Conservation (phyloP, 2,329 filamentous ascomycete species). For the Pseudogymnoascus sp. region DNA sequence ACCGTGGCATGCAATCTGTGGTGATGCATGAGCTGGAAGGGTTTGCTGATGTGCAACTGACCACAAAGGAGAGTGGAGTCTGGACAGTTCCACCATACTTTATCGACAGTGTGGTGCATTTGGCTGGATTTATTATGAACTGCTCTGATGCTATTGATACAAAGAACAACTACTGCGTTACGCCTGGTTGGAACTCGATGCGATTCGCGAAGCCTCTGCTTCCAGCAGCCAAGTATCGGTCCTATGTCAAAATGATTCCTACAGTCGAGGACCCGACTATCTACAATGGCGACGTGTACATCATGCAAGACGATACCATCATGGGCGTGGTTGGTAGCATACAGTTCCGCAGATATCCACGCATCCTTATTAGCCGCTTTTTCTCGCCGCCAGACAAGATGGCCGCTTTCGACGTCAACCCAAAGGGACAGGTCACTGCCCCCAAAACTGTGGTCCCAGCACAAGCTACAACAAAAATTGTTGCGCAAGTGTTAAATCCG, state of each 20-base stretch:
- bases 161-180: constrained; percentile 23
- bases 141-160: constrained; percentile 20
- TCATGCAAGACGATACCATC: constrained; percentile 30
- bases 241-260: constrained; percentile 27
- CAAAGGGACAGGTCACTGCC: background rate
- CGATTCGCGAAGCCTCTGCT: constrained; percentile 20
- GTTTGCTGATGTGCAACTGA: constrained; percentile 23
- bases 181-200: constrained; percentile 23
- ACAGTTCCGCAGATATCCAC: constrained; percentile 33
- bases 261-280: constrained; percentile 24
- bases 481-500: background rate
- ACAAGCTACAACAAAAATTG: background rate
- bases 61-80: constrained; percentile 16
- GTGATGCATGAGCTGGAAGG: constrained; percentile 21
- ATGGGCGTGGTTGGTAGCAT: constrained; percentile 30
- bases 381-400: constrained; percentile 31
- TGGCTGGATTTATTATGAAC: constrained; percentile 22
- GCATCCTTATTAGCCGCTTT: constrained; percentile 34
- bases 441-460: background rate
- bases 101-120: constrained; percentile 18
- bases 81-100: constrained; percentile 19
- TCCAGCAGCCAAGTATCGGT: constrained; percentile 19
- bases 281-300: constrained; percentile 31
- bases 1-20: constrained; percentile 21
- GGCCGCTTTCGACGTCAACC: background rate